Base-by-base conservation (phyloP, 495 filamentous ascomycete species). In the Saxispiralis lemnorum region DNA sequence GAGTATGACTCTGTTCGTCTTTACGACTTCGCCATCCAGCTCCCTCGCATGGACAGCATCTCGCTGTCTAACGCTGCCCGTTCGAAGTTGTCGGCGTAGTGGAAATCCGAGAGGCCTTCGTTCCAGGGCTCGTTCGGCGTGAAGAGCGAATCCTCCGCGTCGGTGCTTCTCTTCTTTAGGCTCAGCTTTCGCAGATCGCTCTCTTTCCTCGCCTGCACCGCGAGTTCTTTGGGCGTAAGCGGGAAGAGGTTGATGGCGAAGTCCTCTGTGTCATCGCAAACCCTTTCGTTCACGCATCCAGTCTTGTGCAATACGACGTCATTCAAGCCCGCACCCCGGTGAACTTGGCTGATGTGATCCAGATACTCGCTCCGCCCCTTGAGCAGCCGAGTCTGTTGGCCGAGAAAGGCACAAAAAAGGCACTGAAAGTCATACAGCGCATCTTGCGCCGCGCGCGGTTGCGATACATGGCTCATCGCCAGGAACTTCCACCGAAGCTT, bases 211-310 rank as follows among this genome's bases (percentile, higher is more conserved):
- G 19, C 37, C 19, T 39, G 31, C 19, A 28, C 10, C 1, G 15
- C 17, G 13, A 21, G 7, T 17, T 41, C 38, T 12, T 35, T 24
- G 7, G 9, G 19, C 13, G 35, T 15, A 7, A 19, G 31, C 9
- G 51, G 47, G n/a, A 38, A 39, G 13, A 53, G 42, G 21, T 46
- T 46, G 42, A 53, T 45, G 43, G 43, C 51, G 31, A 49, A 49
- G 7, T 50, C 46, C 19, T 50, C 51, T 6, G 42, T 38, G 20
- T 50, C 47, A 7, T 14, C 31, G 14, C 39, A 44, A 7, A 53
- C 24, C 16, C 40, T 41, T 14, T 46, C 51, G 7, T 19, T 34
- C 9, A 53, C 31, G 20, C 35, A 38, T 18, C 31, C 33, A 7
- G 41, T 38, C 21, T 45, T 38, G 35, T 52, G 41, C 18, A 41